A percentile compares a stretch with the other conserved stretches of the same genome.
Conservation (phyloP, 2,329 filamentous ascomycete species). For the Trichoderma simmonsii region DNA sequence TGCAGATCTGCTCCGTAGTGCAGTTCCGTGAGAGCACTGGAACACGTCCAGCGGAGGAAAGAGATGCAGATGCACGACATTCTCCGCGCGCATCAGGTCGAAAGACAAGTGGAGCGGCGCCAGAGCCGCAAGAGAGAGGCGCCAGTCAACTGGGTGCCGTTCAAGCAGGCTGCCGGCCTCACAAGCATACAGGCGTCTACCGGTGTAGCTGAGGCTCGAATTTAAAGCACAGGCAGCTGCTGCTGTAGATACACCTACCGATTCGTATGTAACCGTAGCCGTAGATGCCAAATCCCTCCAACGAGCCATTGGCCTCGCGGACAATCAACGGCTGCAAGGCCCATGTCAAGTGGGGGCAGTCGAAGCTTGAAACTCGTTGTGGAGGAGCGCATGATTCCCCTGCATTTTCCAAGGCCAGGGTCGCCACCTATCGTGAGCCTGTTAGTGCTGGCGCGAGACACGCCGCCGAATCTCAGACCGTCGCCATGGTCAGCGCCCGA, state of each 20-base stretch:
- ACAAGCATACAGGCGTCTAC: background rate
- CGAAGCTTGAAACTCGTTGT: constrained; percentile 18
- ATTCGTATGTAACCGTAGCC: background rate
- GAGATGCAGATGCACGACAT: constrained; percentile 8
- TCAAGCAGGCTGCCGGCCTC: background rate
- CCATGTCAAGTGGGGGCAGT: constrained; percentile 4
- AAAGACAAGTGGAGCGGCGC: background rate
- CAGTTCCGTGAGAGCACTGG: background rate
- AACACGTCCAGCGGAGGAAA: background rate
- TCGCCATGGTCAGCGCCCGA: background rate
- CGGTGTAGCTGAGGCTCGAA: background rate
- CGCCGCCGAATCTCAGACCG: constrained; percentile 18
- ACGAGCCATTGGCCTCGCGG: background rate
- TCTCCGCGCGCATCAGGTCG: background rate
- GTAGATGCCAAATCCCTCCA: background rate
- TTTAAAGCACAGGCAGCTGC: background rate
- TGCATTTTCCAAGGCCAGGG: constrained; percentile 9
- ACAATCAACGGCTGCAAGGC: background rate
- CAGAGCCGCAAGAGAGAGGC: background rate
- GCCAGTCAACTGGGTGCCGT: background rate
- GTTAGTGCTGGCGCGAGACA: constrained; percentile 14
- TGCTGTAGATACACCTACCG: background rate
- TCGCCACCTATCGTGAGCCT: constrained; percentile 2
- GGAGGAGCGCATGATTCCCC: constrained; percentile 14
- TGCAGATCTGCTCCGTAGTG: constrained; percentile 1